A percentile compares a stretch with the other conserved stretches of the same genome.
These are phyloP conservation scores for Caryopteris hybrid DNA, from an alignment of 305 asterid species.

Conservation along the genomic window DNA sequence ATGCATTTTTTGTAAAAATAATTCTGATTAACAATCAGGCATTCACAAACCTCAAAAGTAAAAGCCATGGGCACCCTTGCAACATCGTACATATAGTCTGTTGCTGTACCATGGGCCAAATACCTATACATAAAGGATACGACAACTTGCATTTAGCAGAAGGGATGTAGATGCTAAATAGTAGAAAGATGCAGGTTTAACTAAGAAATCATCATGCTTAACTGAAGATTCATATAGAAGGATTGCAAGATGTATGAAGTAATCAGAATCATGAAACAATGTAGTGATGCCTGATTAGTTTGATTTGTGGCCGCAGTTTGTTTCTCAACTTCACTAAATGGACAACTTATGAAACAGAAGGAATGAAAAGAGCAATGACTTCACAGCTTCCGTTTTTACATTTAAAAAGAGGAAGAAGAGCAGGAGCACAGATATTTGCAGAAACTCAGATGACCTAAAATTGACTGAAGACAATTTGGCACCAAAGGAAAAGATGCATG, in stretches of 20 bases:
- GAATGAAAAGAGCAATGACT: not conserved
- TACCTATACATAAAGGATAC: constrained; percentile 39
- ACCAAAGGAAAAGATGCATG: not conserved
- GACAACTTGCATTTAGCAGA: constrained; percentile 6
- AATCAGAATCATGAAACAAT: not conserved
- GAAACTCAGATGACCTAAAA: not conserved
- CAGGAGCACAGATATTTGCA: not conserved
- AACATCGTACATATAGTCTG: constrained; percentile 91
- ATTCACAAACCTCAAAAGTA: constrained; percentile 78
- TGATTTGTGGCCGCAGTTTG: not conserved
- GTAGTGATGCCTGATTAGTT: not conserved
- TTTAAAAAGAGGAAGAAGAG: not conserved
- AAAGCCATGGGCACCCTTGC: constrained; percentile 96
- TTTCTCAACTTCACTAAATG: constrained; percentile 1
- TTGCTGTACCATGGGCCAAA: constrained; percentile 97
- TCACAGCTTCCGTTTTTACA: not conserved
- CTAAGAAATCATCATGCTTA: not conserved
- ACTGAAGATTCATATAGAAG: not conserved
- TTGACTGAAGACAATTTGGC: not conserved
- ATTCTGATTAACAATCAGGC: not conserved
- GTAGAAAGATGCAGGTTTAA: not conserved
- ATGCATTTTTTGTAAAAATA: not conserved
- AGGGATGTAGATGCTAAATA: not conserved
- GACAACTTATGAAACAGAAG: not conserved
- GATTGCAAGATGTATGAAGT: not conserved